phyloP scores from a whole-genome alignment of 1,139 yeast genomes.

The Protomyces inouyei region DNA sequence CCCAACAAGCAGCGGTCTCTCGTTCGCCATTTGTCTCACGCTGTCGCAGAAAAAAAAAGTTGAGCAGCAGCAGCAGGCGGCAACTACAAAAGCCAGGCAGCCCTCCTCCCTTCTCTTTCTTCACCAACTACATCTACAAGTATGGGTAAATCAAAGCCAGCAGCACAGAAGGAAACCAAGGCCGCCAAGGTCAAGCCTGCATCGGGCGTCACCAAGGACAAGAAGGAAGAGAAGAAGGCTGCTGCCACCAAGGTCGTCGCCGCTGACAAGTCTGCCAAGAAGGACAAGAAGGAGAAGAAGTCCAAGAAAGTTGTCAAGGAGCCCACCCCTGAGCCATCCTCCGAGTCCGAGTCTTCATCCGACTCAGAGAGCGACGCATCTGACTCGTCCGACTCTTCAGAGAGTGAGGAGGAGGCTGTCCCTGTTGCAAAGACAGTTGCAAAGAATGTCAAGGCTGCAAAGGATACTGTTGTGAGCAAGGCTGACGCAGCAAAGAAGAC shows the following conservation, averaged over 20 bases:
- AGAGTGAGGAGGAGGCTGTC: constrained; percentile 38
- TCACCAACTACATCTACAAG: not conserved
- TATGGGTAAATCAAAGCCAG: constrained; percentile 27
- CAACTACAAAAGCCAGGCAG: not conserved
- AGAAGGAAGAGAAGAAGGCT: constrained; percentile 25
- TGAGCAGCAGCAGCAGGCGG: not conserved
- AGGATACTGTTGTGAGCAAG: constrained; percentile 33
- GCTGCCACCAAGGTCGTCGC: constrained; percentile 26
- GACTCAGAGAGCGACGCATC: constrained; percentile 22
- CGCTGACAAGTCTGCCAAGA: constrained; percentile 21
- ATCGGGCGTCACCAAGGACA: constrained; percentile 31
- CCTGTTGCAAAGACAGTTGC: constrained; percentile 38
- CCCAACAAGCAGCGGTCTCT: not conserved
- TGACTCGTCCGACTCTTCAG: constrained; percentile 28
- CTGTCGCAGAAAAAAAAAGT: not conserved
- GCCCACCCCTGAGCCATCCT: constrained; percentile 24
- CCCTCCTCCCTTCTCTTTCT: not conserved
- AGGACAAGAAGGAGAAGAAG: constrained; percentile 29
- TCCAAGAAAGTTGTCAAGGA: constrained; percentile 26
- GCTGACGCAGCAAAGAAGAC: constrained; percentile 30
- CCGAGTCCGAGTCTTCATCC: constrained; percentile 10
- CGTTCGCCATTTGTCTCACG: not conserved
- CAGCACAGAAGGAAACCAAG: constrained; percentile 28
- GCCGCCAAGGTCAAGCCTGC: constrained; percentile 32
- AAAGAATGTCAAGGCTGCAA: constrained; percentile 32